These are phyloP conservation scores for Aureobasidium sp. DNA, from an alignment of 2,329 filamentous ascomycete species.

Conservation along the genomic window DNA sequence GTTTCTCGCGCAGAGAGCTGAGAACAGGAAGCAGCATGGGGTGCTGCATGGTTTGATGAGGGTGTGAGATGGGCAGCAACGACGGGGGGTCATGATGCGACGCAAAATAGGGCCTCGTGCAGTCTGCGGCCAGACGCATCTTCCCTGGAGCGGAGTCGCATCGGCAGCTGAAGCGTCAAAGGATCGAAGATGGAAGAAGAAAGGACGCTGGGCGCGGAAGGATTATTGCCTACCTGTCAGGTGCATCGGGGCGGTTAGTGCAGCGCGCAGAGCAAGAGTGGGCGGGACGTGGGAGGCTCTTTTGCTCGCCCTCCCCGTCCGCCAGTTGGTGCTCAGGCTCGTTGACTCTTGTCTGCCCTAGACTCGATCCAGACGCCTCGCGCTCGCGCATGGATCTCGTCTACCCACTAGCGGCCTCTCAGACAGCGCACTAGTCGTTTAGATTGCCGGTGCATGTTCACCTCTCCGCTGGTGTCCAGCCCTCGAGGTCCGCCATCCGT, in stretches of 20 bases:
- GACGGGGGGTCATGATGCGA: not conserved
- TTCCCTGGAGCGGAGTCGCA: not conserved
- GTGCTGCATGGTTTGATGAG: constrained; percentile 7
- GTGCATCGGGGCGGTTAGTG: constrained; percentile 6
- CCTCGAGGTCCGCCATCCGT: constrained; percentile 38
- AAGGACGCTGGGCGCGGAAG: constrained; percentile 6
- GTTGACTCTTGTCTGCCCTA: constrained; percentile 3
- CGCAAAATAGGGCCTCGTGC: constrained; percentile 7
- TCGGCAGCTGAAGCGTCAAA: constrained; percentile 9
- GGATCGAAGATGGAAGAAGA: constrained; percentile 12
- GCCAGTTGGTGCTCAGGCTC: not conserved
- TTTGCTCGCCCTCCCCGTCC: not conserved
- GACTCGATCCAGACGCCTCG: constrained; percentile 35
- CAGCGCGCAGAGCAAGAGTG: not conserved
- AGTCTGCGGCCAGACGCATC: constrained; percentile 11
- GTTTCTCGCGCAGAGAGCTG: constrained; percentile 14
- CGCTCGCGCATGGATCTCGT: constrained; percentile 35
- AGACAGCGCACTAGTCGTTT: constrained; percentile 36
- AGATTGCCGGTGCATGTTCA: constrained; percentile 38
- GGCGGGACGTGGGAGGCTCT: constrained; percentile 8
- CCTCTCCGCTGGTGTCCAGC: constrained; percentile 34
- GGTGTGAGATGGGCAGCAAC: constrained; percentile 10
- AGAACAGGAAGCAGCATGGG: not conserved
- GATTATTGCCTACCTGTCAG: constrained; percentile 9
- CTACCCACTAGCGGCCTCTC: constrained; percentile 32